phyloP scores from a whole-genome alignment of 306 rosid genomes.

The Cucumis melo region DNA sequence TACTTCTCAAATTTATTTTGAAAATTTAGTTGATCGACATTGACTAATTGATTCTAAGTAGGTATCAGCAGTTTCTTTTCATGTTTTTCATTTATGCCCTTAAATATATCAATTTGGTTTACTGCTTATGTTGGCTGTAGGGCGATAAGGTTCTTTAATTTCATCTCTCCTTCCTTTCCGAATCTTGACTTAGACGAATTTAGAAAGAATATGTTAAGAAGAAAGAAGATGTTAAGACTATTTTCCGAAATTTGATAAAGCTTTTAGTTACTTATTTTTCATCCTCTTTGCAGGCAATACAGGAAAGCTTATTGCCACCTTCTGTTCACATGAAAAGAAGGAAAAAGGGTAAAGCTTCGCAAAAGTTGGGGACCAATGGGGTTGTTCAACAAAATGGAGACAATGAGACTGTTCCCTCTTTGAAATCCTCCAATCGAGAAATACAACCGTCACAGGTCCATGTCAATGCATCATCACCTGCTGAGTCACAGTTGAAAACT shows the following conservation, averaged over 20 bases:
- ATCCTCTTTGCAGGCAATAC: slow-evolving; percentile 57
- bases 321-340: slow-evolving; percentile 43
- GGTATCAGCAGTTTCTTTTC: neutral
- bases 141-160: neutral
- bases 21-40: neutral
- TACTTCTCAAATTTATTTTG: neutral
- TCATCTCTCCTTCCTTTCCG: neutral
- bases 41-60: neutral
- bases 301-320: slow-evolving; percentile 66
- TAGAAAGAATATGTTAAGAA: neutral
- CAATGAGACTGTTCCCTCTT: slow-evolving; percentile 18
- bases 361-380: slow-evolving; percentile 36
- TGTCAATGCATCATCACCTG: slow-evolving; percentile 18
- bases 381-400: slow-evolving; percentile 22
- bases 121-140: neutral
- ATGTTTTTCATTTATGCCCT: neutral
- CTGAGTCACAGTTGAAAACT: slow-evolving; percentile 21
- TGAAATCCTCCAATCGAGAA: slow-evolving; percentile 11
- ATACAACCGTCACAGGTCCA: slow-evolving; percentile 21
- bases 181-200: neutral
- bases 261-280: neutral
- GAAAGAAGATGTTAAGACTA: neutral
- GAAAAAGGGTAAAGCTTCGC: slow-evolving; percentile 45
- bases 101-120: neutral
- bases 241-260: neutral